Evolutionary conservation across 371 early-diverging fungal species (phyloP), one percentile per base, ranked within the genome.

Genomic region (Apophysomyces variabilis): DNA sequence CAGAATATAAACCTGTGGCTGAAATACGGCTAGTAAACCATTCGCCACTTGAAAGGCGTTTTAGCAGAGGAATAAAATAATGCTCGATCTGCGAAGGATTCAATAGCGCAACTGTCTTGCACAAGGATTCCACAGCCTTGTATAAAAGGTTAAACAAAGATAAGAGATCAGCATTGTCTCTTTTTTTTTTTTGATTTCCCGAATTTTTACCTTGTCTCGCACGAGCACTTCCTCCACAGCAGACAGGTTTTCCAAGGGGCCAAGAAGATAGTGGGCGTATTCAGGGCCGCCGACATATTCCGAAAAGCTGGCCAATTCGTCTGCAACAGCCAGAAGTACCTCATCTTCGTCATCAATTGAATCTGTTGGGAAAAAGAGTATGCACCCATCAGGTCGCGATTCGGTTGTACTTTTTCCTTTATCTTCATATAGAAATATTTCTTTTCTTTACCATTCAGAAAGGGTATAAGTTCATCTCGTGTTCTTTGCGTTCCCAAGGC

Each of bases 261-360:
- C 85, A 57, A 99, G 79, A 21, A 99, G 86, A 66, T 92, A 82
- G 74, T 94, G 94, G 5, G 91, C 95, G 74, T 89, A 90, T 59
- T 88, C 87, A 14, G 92, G 87, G 8, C 98, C 97, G 39, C 98
- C 98, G 39, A 98, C 92, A 69, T 90, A 92, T 61, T 95, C 93
- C 44, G 93, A 87, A 71, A 99, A 95, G 68, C 87, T 82, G 32
- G 95, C 97, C 32, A 99, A 84, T 63, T 96, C 95, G 69, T 95
- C 95, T 35, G 99, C 98, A 41, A 99, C 85, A 39, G 95, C 94
- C 36, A 95, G 71, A 63, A 99, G 78, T 38, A 99, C 91, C 77
- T 97, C 98, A 77, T 97, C 98, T 72, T 97, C 98, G 72, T 98
- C 98, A 77, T 98, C 98, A 72, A 97, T 93, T 14, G 98, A 97